Percentiles rank a stretch among this genome's conserved stretches.
These are phyloP conservation scores for Aspergillus udagawae DNA, from an alignment of 2,329 filamentous ascomycete species.

Conservation along the genomic window DNA sequence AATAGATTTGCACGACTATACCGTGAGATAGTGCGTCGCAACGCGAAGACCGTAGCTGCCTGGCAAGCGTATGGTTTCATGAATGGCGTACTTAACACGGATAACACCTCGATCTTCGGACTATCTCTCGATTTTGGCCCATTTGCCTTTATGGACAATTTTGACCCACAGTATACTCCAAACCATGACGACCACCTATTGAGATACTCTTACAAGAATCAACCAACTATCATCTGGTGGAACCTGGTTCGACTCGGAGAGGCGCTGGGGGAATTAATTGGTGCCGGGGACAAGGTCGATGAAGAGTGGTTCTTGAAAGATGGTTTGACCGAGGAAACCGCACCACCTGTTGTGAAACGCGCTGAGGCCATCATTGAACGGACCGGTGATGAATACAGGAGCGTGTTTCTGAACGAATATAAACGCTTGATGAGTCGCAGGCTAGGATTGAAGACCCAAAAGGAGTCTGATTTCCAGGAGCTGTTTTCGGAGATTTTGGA, in stretches of 20 bases:
- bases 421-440: constrained; percentile 76
- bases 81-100: constrained; percentile 96
- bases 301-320: constrained; percentile 65
- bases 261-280: constrained; percentile 80
- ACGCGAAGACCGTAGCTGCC: constrained; percentile 80
- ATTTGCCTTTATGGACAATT: constrained; percentile 96
- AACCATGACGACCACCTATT: constrained; percentile 91
- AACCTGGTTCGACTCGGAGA: constrained; percentile 91
- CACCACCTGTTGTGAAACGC: constrained; percentile 66
- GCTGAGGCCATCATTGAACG: constrained; percentile 81
- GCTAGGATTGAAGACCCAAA: constrained; percentile 67
- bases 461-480: constrained; percentile 71
- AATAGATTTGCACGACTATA: constrained; percentile 87
- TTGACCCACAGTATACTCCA: constrained; percentile 89
- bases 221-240: constrained; percentile 98
- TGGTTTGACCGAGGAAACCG: constrained; percentile 67
- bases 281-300: constrained; percentile 69
- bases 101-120: constrained; percentile 90
- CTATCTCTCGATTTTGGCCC: constrained; percentile 92
- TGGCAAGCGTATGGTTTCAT: constrained; percentile 99
- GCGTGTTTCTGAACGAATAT: constrained; percentile 84
- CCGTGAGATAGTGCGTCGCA: constrained; percentile 78
- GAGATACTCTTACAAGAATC: constrained; percentile 88
- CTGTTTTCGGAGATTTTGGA: constrained; percentile 82
- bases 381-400: constrained; percentile 81